Base-by-base conservation (phyloP, 2,329 filamentous ascomycete species). In the Ampelomyces quisqualis region DNA sequence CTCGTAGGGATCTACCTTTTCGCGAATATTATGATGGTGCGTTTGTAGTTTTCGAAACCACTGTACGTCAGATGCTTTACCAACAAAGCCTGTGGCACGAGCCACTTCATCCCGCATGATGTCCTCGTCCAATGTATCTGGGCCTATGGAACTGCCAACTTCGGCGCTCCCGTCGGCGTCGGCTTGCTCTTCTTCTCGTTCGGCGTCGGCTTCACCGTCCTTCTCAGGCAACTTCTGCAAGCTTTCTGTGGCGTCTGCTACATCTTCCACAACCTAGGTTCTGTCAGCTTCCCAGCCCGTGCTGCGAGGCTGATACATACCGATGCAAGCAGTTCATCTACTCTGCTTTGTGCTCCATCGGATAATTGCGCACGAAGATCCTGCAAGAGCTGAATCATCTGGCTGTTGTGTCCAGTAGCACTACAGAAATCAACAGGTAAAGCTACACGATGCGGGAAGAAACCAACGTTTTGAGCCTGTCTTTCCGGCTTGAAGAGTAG, bases 401-500 rank as follows among this genome's bases (percentile, higher is more conserved):
- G 52, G 29, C 58, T 55, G 24, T 62, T 61, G 9, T 58, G 53
- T 15, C 55, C 45, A 2, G 56, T 60, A 7, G 56, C 57, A n/a
- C 61, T 64, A 21, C 18, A 22, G 17, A 19, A 15, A 28, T 31
- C 20, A 53, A 53, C 37, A 19, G 5, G 18, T 22, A 34, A 24
- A 26, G 29, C 27, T 38, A 22, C 36, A 30, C 8, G 5, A 2
- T 18, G 24, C 9, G n/a, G 23, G 21, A 13, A 4, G 14, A 10
- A 27, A 57, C 58, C 41, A 47, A 69, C 62, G 56, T 60, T 43
- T 63, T 69, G 19, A 65, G 47, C 3, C 57, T 43, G 38, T 70
- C 65, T 35, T 64, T 62, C 29, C 67, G 65, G 15, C 53, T 62
- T 20, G 60, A 58, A 9, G 49, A 46, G 51, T 71, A 70, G 17